These are phyloP conservation scores for Verticillium nubilum DNA, from an alignment of 2,329 filamentous ascomycete species.

Conservation along the genomic window DNA sequence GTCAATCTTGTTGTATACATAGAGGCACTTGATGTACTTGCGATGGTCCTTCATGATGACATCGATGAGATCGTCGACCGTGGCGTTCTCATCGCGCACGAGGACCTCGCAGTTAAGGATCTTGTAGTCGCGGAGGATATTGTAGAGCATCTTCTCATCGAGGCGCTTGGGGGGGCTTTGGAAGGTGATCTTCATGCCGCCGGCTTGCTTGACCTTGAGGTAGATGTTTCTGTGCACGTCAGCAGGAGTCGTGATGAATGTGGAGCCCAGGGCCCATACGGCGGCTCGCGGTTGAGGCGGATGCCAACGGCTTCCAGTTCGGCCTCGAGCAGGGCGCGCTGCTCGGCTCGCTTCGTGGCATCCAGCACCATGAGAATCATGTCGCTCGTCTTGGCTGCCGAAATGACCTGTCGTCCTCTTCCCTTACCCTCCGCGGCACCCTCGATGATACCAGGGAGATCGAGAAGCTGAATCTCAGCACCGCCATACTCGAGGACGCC, in stretches of 20 bases:
- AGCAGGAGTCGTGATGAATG: neutral
- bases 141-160: conserved; percentile 97
- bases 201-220: conserved; percentile 89
- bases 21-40: conserved; percentile 92
- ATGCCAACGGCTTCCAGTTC: conserved; percentile 96
- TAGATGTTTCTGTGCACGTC: conserved; percentile 76
- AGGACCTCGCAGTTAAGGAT: conserved; percentile 96
- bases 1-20: conserved; percentile 99
- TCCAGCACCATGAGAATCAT: conserved; percentile 95
- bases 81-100: conserved; percentile 88
- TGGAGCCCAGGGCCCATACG: conserved; percentile 46
- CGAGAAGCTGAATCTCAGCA: conserved; percentile 95
- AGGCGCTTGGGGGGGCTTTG: conserved; percentile 80
- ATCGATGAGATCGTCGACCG: conserved; percentile 97
- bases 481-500: conserved; percentile 97
- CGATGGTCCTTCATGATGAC: conserved; percentile 99
- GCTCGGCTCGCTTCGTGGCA: conserved; percentile 93
- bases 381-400: conserved; percentile 96
- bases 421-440: conserved; percentile 95
- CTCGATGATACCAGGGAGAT: conserved; percentile 97
- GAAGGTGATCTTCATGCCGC: conserved; percentile 99
- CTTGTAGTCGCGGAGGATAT: conserved; percentile 97
- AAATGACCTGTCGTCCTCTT: conserved; percentile 91
- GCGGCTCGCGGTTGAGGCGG: conserved; percentile 82
- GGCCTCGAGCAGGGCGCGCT: conserved; percentile 80